A percentile compares a stretch with the other conserved stretches of the same genome.
These are phyloP conservation scores for Phlebiopsis gigantea DNA, from an alignment of 768 basidiomycete species.

Conservation along the genomic window DNA sequence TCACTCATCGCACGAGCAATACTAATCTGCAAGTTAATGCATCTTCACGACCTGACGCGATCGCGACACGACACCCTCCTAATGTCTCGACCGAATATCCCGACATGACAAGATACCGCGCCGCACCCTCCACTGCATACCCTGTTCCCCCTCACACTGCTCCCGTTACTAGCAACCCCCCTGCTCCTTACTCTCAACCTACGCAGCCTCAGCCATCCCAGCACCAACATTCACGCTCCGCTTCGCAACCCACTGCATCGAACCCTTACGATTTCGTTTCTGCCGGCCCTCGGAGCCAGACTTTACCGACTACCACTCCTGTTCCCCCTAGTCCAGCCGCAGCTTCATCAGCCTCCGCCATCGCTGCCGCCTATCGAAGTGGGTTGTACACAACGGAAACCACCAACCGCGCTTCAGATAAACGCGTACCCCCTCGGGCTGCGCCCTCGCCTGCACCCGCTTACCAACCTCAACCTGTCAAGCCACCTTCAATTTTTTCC, in stretches of 20 bases:
- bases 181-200: neutral
- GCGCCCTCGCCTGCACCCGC: conserved; percentile 22
- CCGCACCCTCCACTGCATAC: conserved; percentile 14
- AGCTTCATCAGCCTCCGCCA: conserved; percentile 14
- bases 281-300: neutral
- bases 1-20: conserved; percentile 17
- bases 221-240: conserved; percentile 9
- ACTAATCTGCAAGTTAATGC: conserved; percentile 17
- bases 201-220: neutral
- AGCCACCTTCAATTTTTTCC: conserved; percentile 13
- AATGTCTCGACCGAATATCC: conserved; percentile 23
- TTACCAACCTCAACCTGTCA: conserved; percentile 8
- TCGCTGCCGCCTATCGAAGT: conserved; percentile 13
- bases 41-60: conserved; percentile 22
- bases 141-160: conserved; percentile 2
- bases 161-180: conserved; percentile 1
- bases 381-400: conserved; percentile 8
- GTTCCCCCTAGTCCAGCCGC: conserved; percentile 6
- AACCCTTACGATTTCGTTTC: conserved; percentile 1
- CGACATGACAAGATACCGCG: conserved; percentile 23
- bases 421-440: conserved; percentile 20
- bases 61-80: conserved; percentile 17
- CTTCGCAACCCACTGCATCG: conserved; percentile 5
- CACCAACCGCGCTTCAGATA: conserved; percentile 6
- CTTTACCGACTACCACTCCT: neutral